Evolutionary conservation across 2,329 filamentous ascomycete genomes (phyloP), one percentile per base, ranked within the genome.

Genomic region (Parastagonospora nodorum): DNA sequence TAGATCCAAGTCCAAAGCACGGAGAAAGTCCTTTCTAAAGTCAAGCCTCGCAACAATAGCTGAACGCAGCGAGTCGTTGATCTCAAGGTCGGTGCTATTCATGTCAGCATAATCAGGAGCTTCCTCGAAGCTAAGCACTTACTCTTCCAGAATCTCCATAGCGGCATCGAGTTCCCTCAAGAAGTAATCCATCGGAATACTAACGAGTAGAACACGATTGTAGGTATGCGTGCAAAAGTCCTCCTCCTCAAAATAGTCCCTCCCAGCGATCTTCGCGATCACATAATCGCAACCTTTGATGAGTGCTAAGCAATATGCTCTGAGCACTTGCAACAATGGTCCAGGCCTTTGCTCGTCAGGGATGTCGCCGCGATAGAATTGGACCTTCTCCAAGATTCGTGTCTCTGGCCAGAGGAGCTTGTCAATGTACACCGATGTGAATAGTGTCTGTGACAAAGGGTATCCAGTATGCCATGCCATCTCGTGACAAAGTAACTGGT

Each of bases 381-480:
- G 79, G 9, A 87, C 87, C 31, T 90, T 82, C 2, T 86, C 77
- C 24, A 95, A 76, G 5, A 73, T 82, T 31, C 75, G 77, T 4
- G 89, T 87, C 28, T 83, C 80, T 0, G 89, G 87, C 76, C 86
- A 88, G 52, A 96, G 77, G 12, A 99, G 80, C 42, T 85, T 86
- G 64, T 97, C 92, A 49, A 97, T 84, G 71, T 99, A 94, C 30
- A 96, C 81, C 45, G 91, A 96, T 5, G 92, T 97, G 70, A 97
- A 92, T 1, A 99, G 78, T 0, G 94, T 97, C 72, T 97, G 94
- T 1, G 93, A 95, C 8, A 99, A 82, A 1, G 94, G 92, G 67
- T 96, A 92, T n/a, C 95, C 94, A 63, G 90, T 85, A 71, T 97
- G 92, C 92, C 95, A 99, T 55, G 92, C 90, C 84, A 96, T 95